Evolutionary conservation across 169 alveolate species (phyloP), one percentile per base, ranked within the genome.

Genomic region (Cryptosporidium baileyi): DNA sequence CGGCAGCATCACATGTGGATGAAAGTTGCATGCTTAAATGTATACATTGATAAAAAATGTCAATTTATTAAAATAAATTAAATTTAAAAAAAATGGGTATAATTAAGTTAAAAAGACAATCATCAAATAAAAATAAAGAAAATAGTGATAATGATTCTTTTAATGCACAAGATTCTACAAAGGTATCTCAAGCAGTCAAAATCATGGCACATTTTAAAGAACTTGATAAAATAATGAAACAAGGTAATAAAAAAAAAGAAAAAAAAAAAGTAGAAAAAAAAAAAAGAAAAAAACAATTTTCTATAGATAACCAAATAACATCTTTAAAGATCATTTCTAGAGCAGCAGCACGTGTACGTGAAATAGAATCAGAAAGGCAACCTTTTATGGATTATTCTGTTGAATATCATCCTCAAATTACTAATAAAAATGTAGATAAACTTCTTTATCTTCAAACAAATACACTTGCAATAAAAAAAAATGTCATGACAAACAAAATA

Each of bases 361-460:
- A 54, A 19, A 40, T 38, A 24, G 85, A 74, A 41, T 19, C 67
- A 3, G 41, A 36, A 30, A 74, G 85, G 32, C 85, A 74, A 9
- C 85, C 85, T 38, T 74, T 74, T 74, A 54, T 74, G 67, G 85
- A 74, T 43, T 74, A 74, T 38, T 74, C 85, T 38, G 61, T 47
- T n/a, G 85, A 74, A 30, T 38, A 36, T 11, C 85, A 74, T 38
- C 85, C 85, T 24, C 85, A 74, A 24, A 54, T 74, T 36, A 74
- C 85, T 15, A 57, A 52, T 26, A 57, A 51, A 54, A 74, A 74
- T 57, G 67, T 74, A 22, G 85, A 74, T 6, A 51, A 74, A 9
- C 60, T 74, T 17, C 26, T 74, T 15, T 74, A 36, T 32, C 32
- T 74, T 5, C 74, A 51, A 74, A 54, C 85, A 32, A 19, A 32